A percentile compares a stretch with the other conserved stretches of the same genome.
Evolutionary conservation across 257 asterid species (phyloP).

Genomic region (Penstemon newberryi): DNA sequence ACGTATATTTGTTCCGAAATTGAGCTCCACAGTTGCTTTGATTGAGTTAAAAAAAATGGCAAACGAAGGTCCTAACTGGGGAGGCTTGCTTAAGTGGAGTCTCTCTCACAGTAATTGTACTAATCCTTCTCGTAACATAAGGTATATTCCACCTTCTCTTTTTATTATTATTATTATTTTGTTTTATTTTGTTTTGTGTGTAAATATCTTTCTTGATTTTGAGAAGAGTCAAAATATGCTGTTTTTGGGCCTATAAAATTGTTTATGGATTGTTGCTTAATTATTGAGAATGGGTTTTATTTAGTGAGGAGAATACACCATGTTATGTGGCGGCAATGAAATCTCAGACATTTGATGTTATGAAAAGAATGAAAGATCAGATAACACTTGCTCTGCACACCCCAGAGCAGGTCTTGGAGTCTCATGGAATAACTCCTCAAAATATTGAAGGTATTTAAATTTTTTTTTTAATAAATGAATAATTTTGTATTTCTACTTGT

Average conservation of each 20-base stretch:
- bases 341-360: slow-evolving; percentile 22
- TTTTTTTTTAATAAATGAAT: neutral
- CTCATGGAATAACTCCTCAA: slow-evolving; percentile 80
- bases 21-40: slow-evolving; percentile 6
- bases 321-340: too few relatives aligned
- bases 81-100: slow-evolving; percentile 93
- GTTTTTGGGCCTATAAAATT: too few relatives aligned
- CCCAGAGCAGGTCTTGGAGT: slow-evolving; percentile 76
- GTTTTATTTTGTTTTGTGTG: neutral
- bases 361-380: slow-evolving; percentile 75
- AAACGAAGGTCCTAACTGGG: slow-evolving; percentile 84
- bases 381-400: slow-evolving; percentile 83
- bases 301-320: too few relatives aligned
- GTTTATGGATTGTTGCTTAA: too few relatives aligned
- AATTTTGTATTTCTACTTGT: neutral
- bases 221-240: too few relatives aligned
- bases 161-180: neutral
- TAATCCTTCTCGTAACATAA: slow-evolving; percentile 57
- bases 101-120: slow-evolving; percentile 80
- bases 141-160: too few relatives aligned
- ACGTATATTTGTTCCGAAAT: neutral
- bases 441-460: slow-evolving; percentile 64
- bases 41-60: slow-evolving; percentile 51
- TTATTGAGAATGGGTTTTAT: too few relatives aligned
- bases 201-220: too few relatives aligned